These are phyloP conservation scores for Gracilariopsis chorda DNA, from an alignment of 23 red algal genomes.

Conservation along the genomic window DNA sequence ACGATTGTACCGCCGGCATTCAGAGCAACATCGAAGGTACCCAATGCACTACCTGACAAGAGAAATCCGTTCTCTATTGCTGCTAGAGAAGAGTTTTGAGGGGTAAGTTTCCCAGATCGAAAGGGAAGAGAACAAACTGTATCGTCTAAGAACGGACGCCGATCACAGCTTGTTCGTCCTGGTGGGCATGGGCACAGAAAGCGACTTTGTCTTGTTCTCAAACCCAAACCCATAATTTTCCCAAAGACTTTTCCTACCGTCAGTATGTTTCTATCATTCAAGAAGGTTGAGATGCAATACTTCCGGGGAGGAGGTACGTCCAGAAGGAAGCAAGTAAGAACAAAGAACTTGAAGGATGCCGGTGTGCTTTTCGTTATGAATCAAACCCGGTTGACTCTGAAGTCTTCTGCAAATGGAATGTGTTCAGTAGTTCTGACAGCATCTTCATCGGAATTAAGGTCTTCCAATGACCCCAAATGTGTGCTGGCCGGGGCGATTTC, in stretches of 20 bases:
- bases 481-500: conserved; percentile 19
- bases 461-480: conserved; percentile 36
- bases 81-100: background rate
- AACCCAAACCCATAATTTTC: background rate
- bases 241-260: background rate
- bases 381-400: conserved; percentile 33
- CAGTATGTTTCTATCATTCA: conserved; percentile 27
- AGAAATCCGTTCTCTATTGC: background rate
- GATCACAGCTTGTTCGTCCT: background rate
- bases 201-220: background rate
- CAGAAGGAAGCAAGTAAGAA: background rate
- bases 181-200: background rate
- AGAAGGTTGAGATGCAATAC: conserved; percentile 33
- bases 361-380: background rate
- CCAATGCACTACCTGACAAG: background rate
- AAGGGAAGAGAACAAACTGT: background rate
- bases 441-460: conserved; percentile 29
- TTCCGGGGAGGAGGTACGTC: background rate
- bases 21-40: background rate
- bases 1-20: background rate
- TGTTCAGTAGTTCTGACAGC: conserved; percentile 51
- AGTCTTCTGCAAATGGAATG: conserved; percentile 25
- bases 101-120: background rate
- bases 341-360: background rate
- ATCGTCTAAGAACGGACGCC: background rate